Evolutionary conservation across 2,329 filamentous ascomycete genomes (phyloP), one percentile per base, ranked within the genome.

Genomic region (Ustilaginoidea virens): DNA sequence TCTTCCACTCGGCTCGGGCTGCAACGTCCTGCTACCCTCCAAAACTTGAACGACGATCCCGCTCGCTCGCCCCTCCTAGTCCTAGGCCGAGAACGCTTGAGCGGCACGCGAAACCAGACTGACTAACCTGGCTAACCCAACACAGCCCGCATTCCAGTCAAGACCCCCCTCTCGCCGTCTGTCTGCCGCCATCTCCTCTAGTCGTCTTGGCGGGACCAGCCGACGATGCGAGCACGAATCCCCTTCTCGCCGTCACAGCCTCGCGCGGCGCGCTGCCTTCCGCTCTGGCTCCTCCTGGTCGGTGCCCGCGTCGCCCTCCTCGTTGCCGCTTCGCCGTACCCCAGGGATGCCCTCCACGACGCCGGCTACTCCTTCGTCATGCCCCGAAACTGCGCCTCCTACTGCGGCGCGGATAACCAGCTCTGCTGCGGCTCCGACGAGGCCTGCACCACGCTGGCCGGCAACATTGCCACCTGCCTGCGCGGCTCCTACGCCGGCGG

Each of bases 361-460:
- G 33, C 39, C 17, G 66, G 64, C 39, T 61, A 56, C 40, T 61
- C 60, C 31, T 69, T 56, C 36, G 57, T 72, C 23, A 53, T 61
- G 52, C 52, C 48, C 13, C 58, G 65, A 36, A 48, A 46, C 32
- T 73, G 69, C 52, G 55, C 48, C 25, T 46, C 58, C 20, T 61
- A 61, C 49, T 75, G 70, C 48, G 69, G 70, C 35, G 47, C 52
- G 29, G 50, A 67, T 30, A 63, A 63, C 40, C 58, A 67, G 45
- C 63, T 61, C 48, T 74, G 69, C 52, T 75, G 70, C 42, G 47
- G 45, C 14, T 39, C 48, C 30, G 55, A 53, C 30, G 48, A 68
- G 42, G 42, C 51, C 18, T 74, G 70, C 55, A 61, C 57, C 33
- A 74, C 69, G 5, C 32, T 53, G 7, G 46, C 54, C 5, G 48